phyloP scores from a whole-genome alignment of 306 rosid genomes.

The Cucurbita moschata region DNA sequence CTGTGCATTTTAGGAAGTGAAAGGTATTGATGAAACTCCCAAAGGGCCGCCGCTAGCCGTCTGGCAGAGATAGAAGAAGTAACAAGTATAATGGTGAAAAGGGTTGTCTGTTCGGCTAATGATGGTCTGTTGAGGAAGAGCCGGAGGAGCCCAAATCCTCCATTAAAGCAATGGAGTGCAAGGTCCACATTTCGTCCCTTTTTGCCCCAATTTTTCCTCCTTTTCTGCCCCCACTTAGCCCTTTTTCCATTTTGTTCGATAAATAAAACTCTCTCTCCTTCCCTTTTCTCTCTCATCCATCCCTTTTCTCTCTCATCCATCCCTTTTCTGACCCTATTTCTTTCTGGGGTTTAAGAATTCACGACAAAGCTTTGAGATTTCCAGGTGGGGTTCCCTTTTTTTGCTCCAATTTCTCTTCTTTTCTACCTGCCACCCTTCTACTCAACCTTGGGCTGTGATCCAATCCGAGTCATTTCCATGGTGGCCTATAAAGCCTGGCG shows the following conservation, averaged over 20 bases:
- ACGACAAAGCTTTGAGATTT: background rate
- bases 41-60: constrained; percentile 72
- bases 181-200: constrained; percentile 46
- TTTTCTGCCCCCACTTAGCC: constrained; percentile 35
- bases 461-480: background rate
- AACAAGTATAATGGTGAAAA: background rate
- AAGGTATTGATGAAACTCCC: constrained; percentile 29
- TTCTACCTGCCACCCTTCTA: background rate
- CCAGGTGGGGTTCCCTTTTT: background rate
- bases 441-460: background rate
- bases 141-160: constrained; percentile 21
- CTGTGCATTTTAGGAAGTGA: constrained; percentile 58
- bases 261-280: background rate
- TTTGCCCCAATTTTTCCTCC: constrained; percentile 67
- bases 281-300: constrained; percentile 4
- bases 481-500: background rate
- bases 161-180: constrained; percentile 56
- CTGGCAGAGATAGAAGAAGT: constrained; percentile 30
- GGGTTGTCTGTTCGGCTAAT: constrained; percentile 3
- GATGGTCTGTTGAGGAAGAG: constrained; percentile 16
- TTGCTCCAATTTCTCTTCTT: background rate
- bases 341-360: background rate
- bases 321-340: background rate
- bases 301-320: background rate
- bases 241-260: background rate